phyloP scores from a whole-genome alignment of 2,329 filamentous ascomycete genomes.

The Seiridium unicorne region DNA sequence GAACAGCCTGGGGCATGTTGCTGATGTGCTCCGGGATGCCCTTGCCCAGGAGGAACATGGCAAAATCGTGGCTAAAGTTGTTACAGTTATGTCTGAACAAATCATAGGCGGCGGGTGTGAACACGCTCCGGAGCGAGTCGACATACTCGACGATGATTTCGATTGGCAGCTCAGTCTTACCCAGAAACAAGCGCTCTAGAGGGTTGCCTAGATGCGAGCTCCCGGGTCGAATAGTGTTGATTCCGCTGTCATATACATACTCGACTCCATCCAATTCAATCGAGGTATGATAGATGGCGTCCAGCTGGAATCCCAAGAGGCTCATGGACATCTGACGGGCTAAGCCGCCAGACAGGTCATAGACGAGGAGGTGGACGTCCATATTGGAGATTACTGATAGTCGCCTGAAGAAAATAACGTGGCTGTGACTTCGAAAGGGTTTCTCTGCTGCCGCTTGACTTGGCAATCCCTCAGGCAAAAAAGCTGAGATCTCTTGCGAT shows the following conservation, averaged over 20 bases:
- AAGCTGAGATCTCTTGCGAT: too few species aligned
- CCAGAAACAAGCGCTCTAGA: slow-evolving; percentile 72
- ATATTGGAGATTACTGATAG: slow-evolving; percentile 37
- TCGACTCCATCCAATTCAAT: slow-evolving; percentile 82
- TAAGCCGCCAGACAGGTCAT: slow-evolving; percentile 69
- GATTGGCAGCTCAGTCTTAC: slow-evolving; percentile 73
- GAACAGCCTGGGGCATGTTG: slow-evolving; percentile 79
- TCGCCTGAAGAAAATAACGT: background rate
- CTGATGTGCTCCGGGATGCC: slow-evolving; percentile 86
- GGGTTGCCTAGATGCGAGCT: slow-evolving; percentile 84
- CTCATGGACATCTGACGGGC: slow-evolving; percentile 55
- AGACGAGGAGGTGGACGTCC: slow-evolving; percentile 76
- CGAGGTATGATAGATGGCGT: slow-evolving; percentile 94
- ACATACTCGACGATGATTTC: slow-evolving; percentile 86
- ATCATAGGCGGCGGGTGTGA: slow-evolving; percentile 80
- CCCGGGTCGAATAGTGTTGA: slow-evolving; percentile 78
- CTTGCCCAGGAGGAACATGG: slow-evolving; percentile 84
- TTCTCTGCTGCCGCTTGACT: too few species aligned
- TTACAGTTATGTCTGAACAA: slow-evolving; percentile 93
- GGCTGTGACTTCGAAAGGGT: too few species aligned
- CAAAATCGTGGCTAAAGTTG: slow-evolving; percentile 91
- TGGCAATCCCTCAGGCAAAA: too few species aligned
- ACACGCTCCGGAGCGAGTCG: slow-evolving; percentile 77
- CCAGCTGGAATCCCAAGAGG: slow-evolving; percentile 62
- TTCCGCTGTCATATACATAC: slow-evolving; percentile 86